Percentiles rank a stretch among this genome's conserved stretches.
Evolutionary conservation across 371 early-diverging fungal genomes (phyloP).

Genomic region (Syncephalastrum contaminatum): DNA sequence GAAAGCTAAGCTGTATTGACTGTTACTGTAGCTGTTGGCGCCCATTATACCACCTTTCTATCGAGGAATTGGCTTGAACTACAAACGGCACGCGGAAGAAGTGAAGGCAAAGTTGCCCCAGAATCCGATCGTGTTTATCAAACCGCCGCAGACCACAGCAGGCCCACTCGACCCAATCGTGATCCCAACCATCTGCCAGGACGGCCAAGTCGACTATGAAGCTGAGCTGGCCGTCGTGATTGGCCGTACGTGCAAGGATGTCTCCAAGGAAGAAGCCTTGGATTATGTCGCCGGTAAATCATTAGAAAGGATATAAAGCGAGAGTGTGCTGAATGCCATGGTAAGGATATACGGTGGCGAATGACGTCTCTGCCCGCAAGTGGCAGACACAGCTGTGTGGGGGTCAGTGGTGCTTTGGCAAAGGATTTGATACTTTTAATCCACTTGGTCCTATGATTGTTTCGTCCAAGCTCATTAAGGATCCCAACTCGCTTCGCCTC

Average conservation of each 20-base stretch:
- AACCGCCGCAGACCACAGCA: conserved; percentile 43
- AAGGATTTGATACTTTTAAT: conserved; percentile 63
- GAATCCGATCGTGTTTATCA: conserved; percentile 59
- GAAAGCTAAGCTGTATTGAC: neutral
- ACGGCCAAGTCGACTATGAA: conserved; percentile 59
- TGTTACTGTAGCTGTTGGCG: conserved; percentile 31
- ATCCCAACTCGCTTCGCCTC: conserved; percentile 49
- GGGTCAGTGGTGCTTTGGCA: conserved; percentile 63
- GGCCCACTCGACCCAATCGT: conserved; percentile 48
- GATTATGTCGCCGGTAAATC: conserved; percentile 46
- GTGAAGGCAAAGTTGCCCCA: conserved; percentile 46
- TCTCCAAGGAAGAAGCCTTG: conserved; percentile 45
- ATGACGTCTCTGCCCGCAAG: conserved; percentile 61
- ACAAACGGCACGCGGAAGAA: conserved; percentile 55
- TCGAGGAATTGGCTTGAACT: conserved; percentile 63
- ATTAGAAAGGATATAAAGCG: neutral
- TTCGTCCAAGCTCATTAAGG: conserved; percentile 41
- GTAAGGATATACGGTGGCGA: conserved; percentile 58
- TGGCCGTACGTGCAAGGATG: conserved; percentile 54
- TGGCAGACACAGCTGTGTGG: conserved; percentile 46
- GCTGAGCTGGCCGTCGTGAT: conserved; percentile 63
- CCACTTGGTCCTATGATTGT: conserved; percentile 62
- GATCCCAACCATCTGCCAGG: conserved; percentile 47
- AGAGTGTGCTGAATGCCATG: too few relatives aligned
- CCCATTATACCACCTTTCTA: conserved; percentile 40